These are phyloP conservation scores for Lactarius indigo DNA, from an alignment of 768 basidiomycete genomes.

Conservation along the genomic window DNA sequence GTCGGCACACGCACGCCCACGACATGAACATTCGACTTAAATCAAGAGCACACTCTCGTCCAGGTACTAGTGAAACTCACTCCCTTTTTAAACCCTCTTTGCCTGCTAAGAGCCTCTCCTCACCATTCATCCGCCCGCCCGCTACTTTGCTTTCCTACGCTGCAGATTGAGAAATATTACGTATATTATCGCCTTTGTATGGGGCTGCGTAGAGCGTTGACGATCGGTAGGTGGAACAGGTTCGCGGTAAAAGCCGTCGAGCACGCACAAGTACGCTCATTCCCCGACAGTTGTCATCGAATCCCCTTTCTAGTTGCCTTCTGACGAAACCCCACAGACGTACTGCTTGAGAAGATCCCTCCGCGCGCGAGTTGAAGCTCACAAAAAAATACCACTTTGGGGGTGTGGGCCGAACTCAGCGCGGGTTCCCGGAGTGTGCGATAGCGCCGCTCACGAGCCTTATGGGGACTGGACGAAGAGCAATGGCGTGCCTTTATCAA, in stretches of 20 bases:
- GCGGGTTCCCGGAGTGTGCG: conserved; percentile 72
- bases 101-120: conserved; percentile 23
- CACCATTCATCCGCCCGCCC: background rate
- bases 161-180: conserved; percentile 93
- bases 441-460: conserved; percentile 37
- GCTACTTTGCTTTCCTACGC: background rate
- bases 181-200: conserved; percentile 30
- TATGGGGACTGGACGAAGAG: conserved; percentile 96
- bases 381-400: conserved; percentile 41
- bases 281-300: background rate
- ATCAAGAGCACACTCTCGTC: conserved; percentile 85
- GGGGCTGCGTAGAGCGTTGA: background rate
- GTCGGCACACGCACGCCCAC: background rate
- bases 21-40: conserved; percentile 65
- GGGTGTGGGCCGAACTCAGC: background rate
- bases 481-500: conserved; percentile 86
- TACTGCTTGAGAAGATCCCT: conserved; percentile 81
- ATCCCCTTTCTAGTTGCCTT: too few species aligned
- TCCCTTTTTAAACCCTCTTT: background rate
- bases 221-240: conserved; percentile 36
- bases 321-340: conserved; percentile 52
- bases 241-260: conserved; percentile 96
- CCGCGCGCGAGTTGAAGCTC: conserved; percentile 74
- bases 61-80: conserved; percentile 51
- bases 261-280: conserved; percentile 77